A percentile compares a stretch with the other conserved stretches of the same genome.
Evolutionary conservation across 306 rosid genomes (phyloP).

Genomic region (Gastrolobium bilobum): DNA sequence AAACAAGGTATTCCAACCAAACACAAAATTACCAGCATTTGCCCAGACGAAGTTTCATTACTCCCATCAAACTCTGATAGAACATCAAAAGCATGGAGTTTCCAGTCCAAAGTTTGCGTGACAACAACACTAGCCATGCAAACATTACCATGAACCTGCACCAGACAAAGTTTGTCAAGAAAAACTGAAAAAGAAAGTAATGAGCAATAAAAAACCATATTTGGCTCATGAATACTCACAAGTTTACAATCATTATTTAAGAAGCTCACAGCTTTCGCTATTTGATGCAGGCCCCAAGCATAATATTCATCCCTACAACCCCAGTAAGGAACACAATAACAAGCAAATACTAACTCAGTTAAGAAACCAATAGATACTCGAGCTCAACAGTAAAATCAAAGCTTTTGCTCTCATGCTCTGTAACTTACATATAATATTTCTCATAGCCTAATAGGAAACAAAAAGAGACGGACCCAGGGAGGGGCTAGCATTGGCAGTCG

Average conservation of each 20-base stretch:
- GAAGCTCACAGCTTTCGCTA: slow-evolving; percentile 99
- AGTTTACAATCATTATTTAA: slow-evolving; percentile 97
- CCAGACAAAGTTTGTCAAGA: slow-evolving; percentile 46
- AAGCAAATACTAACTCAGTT: slow-evolving; percentile 14
- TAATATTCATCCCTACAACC: slow-evolving; percentile 90
- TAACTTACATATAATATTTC: slow-evolving; percentile 18
- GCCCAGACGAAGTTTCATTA: slow-evolving; percentile 76
- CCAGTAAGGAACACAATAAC: slow-evolving; percentile 27
- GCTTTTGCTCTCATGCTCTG: neutral
- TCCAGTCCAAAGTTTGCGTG: slow-evolving; percentile 98
- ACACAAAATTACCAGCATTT: slow-evolving; percentile 81
- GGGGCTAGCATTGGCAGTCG: too few species aligned
- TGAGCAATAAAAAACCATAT: slow-evolving; percentile 8
- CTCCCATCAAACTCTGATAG: slow-evolving; percentile 87
- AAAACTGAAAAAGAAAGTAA: slow-evolving; percentile 22
- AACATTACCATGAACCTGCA: slow-evolving; percentile 94
- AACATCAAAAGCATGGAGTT: slow-evolving; percentile 97
- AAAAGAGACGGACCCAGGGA: neutral
- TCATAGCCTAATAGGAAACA: slow-evolving; percentile 17
- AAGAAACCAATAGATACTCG: slow-evolving; percentile 23
- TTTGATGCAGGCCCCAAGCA: slow-evolving; percentile 96
- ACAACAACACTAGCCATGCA: slow-evolving; percentile 97
- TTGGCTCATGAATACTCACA: slow-evolving; percentile 61
- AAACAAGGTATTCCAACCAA: slow-evolving; percentile 38
- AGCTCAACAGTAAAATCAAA: slow-evolving; percentile 19